phyloP scores from a whole-genome alignment of 805 yeast species.

The Hanseniaspora jakobsenii region DNA sequence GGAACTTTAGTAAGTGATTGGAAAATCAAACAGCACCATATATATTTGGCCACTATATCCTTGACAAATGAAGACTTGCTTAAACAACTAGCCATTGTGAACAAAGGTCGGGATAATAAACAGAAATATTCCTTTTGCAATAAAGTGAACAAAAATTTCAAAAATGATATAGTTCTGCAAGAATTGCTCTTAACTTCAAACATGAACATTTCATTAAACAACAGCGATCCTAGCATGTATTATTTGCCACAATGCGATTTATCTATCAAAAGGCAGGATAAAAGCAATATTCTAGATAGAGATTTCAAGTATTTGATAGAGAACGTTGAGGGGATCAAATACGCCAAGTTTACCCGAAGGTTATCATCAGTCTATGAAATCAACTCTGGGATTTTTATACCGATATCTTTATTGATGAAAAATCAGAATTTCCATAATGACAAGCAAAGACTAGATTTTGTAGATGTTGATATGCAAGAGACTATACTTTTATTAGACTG shows the following conservation, averaged over 20 bases:
- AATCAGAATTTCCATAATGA: neutral
- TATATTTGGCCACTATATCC: conserved; percentile 2
- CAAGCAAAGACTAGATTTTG: conserved; percentile 4
- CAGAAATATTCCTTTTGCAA: conserved; percentile 4
- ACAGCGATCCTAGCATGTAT: neutral
- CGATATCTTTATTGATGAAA: neutral
- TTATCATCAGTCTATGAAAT: conserved; percentile 11
- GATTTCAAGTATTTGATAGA: neutral
- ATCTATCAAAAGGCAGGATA: neutral
- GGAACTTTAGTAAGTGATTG: too few relatives aligned
- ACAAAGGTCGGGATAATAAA: neutral
- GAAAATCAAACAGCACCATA: conserved; percentile 6
- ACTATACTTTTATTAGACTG: neutral
- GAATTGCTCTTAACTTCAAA: conserved; percentile 6
- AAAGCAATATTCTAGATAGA: neutral
- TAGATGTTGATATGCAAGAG: conserved; percentile 14
- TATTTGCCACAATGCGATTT: conserved; percentile 5
- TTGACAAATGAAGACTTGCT: neutral
- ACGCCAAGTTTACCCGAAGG: conserved; percentile 6
- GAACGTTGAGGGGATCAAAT: neutral
- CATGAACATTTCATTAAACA: conserved; percentile 2
- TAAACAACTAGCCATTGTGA: neutral
- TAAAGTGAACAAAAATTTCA: conserved; percentile 7
- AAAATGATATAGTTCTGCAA: conserved; percentile 7
- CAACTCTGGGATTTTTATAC: conserved; percentile 7